Base-by-base conservation (phyloP, 768 basidiomycete genomes). In the Clitopilus hobsonii region DNA sequence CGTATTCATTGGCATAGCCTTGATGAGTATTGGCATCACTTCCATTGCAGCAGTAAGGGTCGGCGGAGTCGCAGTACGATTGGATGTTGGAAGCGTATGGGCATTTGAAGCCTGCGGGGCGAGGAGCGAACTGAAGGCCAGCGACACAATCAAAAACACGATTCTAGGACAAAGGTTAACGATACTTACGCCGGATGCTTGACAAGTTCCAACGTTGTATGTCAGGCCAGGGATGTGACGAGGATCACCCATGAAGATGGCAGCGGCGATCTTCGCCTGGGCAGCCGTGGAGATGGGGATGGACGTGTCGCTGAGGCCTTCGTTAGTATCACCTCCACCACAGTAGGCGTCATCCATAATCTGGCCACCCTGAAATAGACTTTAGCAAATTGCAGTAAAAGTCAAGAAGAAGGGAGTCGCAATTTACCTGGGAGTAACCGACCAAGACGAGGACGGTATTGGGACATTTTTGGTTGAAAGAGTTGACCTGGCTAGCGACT, bases 11-110 rank as follows among this genome's bases (percentile, higher is more conserved):
- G 1, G 65, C 69, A 47, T 71, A 71, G 29, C 66, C 67, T 58
- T 71, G 67, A 57, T 71, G 68, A 5, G 67, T 67, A 55, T 60
- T 60, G 20, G 61, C 59, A 51, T 71, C 59, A 54, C 30, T 59
- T 26, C 69, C 68, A 49, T 66, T 71, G 64, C 69, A 69, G 63
- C 69, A 71, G 64, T 66, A 71, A 1, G 69, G 69, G 58, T 67
- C 68, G 3, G 66, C 54, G 8, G 69, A 61, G 47, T 71, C 69
- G 62, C 69, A 71, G 67, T 68, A 65, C 1, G 67, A 68, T 51
- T 68, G 62, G 53, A 69, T 68, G 38, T 67, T 65, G 20, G 57
- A 18, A 1, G 61, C 67, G 38, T 49, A 63, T 14, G 68, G 68
- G 60, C 68, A 69, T 26, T 61, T 56, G 65, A 68, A 71, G 28